Conservation (phyloP, 2,329 filamentous ascomycete species). For the Arthroderma uncinatum region DNA sequence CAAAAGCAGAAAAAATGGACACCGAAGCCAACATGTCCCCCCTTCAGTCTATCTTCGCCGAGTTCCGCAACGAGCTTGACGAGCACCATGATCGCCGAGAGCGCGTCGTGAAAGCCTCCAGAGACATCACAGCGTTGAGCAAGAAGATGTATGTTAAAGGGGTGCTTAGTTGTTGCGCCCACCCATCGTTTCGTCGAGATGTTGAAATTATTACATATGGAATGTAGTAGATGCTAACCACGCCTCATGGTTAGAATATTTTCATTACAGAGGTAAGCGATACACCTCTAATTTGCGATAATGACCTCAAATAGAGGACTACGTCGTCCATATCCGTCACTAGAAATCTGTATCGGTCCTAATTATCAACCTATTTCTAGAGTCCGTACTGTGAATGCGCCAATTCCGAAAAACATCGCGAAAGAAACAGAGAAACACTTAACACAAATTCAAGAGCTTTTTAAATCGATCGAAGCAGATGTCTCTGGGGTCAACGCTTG, state of each 20-base stretch:
- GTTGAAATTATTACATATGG: neutral
- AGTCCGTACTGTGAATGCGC: constrained; percentile 30
- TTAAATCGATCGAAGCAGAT: constrained; percentile 58
- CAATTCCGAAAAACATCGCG: constrained; percentile 55
- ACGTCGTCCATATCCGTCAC: neutral
- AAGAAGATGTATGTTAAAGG: constrained; percentile 73
- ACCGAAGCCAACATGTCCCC: constrained; percentile 25
- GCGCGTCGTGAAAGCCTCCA: constrained; percentile 75
- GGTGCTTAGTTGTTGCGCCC: neutral
- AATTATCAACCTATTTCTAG: constrained; percentile 17
- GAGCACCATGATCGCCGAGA: constrained; percentile 89
- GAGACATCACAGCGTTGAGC: constrained; percentile 85
- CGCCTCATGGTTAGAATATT: constrained; percentile 53
- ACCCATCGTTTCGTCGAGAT: neutral
- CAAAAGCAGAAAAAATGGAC: constrained; percentile 7
- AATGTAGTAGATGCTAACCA: constrained; percentile 7
- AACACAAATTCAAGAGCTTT: constrained; percentile 57
- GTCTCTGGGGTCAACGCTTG: constrained; percentile 67
- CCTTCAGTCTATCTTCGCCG: constrained; percentile 64
- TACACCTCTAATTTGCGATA: too few relatives aligned
- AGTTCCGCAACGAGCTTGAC: constrained; percentile 77
- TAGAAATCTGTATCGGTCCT: neutral
- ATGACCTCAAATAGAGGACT: too few relatives aligned
- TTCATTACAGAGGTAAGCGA: constrained; percentile 68
- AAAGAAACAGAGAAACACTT: constrained; percentile 61